Conservation (phyloP, 2,329 filamentous ascomycete genomes). For the Aspergillus ochraceus region DNA sequence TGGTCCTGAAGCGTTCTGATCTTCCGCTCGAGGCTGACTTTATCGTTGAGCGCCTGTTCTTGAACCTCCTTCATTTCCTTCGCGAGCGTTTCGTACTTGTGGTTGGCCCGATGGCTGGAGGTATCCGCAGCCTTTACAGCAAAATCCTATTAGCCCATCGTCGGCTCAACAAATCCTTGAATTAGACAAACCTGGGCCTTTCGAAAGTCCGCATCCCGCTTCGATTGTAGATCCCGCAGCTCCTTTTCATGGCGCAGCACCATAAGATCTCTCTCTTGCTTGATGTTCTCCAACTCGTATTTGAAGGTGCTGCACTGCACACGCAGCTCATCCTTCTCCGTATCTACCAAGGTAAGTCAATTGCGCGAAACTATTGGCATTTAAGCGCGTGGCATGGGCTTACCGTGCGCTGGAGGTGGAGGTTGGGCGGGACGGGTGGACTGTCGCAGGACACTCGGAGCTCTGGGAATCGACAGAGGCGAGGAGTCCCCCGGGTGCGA, state of each 20-base stretch:
- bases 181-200: constrained; percentile 52
- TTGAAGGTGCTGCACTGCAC: constrained; percentile 84
- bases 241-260: constrained; percentile 80
- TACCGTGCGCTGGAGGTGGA: constrained; percentile 40
- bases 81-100: constrained; percentile 56
- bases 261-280: constrained; percentile 82
- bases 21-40: constrained; percentile 55
- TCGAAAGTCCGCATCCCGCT: constrained; percentile 83
- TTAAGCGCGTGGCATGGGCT: constrained; percentile 9
- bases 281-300: constrained; percentile 83
- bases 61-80: constrained; percentile 57
- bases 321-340: constrained; percentile 73
- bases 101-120: constrained; percentile 49
- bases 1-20: constrained; percentile 64
- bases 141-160: neutral
- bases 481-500: constrained; percentile 57
- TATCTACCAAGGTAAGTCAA: constrained; percentile 29
- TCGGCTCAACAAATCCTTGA: neutral
- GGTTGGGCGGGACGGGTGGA: constrained; percentile 31
- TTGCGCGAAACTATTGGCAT: neutral
- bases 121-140: constrained; percentile 51
- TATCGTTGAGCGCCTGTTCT: constrained; percentile 57
- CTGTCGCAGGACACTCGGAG: constrained; percentile 37
- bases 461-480: constrained; percentile 36
- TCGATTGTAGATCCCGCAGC: constrained; percentile 73